Evolutionary conservation across 2,329 filamentous ascomycete genomes (phyloP).

Genomic region (Monosporascus sp.): DNA sequence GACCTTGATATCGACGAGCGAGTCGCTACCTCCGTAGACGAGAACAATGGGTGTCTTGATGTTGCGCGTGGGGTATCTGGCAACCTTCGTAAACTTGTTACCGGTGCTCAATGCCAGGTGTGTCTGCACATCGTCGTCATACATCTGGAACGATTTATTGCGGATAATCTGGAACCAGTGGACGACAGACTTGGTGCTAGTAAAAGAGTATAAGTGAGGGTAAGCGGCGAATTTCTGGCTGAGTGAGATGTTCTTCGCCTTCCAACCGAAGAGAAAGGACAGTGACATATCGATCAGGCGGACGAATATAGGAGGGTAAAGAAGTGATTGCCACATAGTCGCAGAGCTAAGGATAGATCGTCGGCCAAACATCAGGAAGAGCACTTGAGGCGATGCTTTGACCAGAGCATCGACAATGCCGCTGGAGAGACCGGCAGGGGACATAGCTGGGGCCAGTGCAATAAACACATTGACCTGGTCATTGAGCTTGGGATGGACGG

Average conservation of each 20-base stretch:
- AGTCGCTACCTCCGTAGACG: conserved; percentile 90
- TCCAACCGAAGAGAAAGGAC: conserved; percentile 85
- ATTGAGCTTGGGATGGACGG: conserved; percentile 88
- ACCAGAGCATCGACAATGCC: conserved; percentile 88
- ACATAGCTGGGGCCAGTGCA: conserved; percentile 92
- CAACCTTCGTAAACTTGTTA: conserved; percentile 89
- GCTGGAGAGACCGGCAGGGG: conserved; percentile 82
- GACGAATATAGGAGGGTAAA: conserved; percentile 92
- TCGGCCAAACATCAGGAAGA: conserved; percentile 89
- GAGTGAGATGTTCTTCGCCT: conserved; percentile 71
- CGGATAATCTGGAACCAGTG: conserved; percentile 99
- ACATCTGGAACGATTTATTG: conserved; percentile 96
- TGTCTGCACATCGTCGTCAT: conserved; percentile 85
- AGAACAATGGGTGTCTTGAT: conserved; percentile 94
- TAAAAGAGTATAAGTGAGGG: conserved; percentile 93
- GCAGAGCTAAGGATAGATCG: conserved; percentile 87
- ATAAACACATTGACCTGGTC: conserved; percentile 94
- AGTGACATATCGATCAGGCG: conserved; percentile 79
- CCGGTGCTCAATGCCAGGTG: conserved; percentile 64
- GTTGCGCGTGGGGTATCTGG: conserved; percentile 92
- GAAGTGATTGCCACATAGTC: conserved; percentile 93
- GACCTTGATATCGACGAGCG: conserved; percentile 84
- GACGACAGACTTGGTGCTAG: conserved; percentile 92
- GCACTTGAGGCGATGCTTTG: conserved; percentile 85
- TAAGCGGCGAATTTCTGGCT: conserved; percentile 94